Base-by-base conservation (phyloP, 306 rosid genomes). In the Crotalaria pallida region DNA sequence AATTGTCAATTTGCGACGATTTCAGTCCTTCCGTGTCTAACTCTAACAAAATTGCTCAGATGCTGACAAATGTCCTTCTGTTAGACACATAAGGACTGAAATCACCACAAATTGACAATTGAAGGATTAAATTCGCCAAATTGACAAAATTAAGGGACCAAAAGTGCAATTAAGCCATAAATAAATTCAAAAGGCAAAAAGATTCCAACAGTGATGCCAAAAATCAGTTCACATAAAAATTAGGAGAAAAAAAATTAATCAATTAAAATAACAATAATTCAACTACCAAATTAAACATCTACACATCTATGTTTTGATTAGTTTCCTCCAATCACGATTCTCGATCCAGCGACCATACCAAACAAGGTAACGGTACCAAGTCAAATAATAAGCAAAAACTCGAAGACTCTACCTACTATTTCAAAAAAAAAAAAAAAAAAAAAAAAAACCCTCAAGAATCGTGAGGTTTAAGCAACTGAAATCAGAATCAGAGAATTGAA, bases 401-500 rank as follows among this genome's bases (percentile, higher is more conserved):
- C n/a, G 15, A 26, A 65, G 2, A 15, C 5, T 29, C 10, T 19
- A 60, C 22, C 22, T 16, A 16, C 1, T 36, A 7, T 6, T 8
- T 36, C 1, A 1, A 0, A 8, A 38, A 38, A 36, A 9, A 1
- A 36, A 36, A n/a, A n/a, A n/a, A n/a, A n/a, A 27, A 27, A 27
- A 0, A 27, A 27, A 29, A 29, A 29, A 29, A 63, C 55, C 58
- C n/a, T n/a, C n/a, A n/a, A n/a, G n/a, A n/a, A n/a, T n/a, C n/a
- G n/a, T n/a, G n/a, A n/a, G n/a, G n/a, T n/a, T n/a, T n/a, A n/a
- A n/a, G n/a, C n/a, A n/a, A n/a, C n/a, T n/a, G n/a, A 57, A 74
- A 77, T 53, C 61, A 74, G 38, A 75, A 48, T 49, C 33, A 80
- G 15, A 15, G 43, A 71, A 66, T 11, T 40, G 5, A 49, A 43